phyloP scores from a whole-genome alignment of 192 early-diverging fungal genomes.

The Diversispora epigaea region DNA sequence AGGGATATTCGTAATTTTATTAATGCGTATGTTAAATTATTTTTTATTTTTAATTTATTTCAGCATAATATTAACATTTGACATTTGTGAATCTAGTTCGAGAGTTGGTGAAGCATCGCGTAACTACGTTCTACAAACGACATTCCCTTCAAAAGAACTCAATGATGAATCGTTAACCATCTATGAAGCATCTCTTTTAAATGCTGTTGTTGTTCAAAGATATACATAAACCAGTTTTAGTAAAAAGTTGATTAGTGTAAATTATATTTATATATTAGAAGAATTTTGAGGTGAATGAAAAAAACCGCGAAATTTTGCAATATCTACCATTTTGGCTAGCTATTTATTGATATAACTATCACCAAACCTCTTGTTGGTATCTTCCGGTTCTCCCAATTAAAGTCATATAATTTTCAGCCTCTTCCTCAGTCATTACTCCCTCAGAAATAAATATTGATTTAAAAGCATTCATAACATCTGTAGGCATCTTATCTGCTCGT shows the following conservation, averaged over 20 bases:
- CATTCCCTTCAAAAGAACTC: constrained; percentile 86
- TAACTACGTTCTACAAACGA: constrained; percentile 74
- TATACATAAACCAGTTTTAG: neutral
- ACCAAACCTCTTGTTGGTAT: constrained; percentile 90
- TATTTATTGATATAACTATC: constrained; percentile 34
- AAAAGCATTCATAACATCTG: constrained; percentile 65
- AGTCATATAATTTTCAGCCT: constrained; percentile 62
- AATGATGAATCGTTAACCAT: constrained; percentile 68
- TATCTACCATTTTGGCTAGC: no score
- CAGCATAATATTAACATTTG: neutral
- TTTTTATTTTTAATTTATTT: neutral
- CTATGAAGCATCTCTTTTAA: constrained; percentile 81
- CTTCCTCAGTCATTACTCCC: constrained; percentile 52
- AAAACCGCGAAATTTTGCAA: no score
- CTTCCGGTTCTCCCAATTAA: constrained; percentile 62
- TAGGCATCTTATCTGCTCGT: constrained; percentile 74
- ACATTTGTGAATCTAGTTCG: constrained; percentile 41
- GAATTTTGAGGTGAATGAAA: no score
- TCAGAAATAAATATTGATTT: constrained; percentile 52
- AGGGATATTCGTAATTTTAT: constrained; percentile 81
- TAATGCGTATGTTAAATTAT: constrained; percentile 51
- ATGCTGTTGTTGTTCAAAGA: constrained; percentile 81
- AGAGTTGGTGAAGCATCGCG: constrained; percentile 60
- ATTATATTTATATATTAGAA: no score
- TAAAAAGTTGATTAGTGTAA: no score